Evolutionary conservation across 2,329 filamentous ascomycete species (phyloP).

Genomic region (Ophiostoma piceae): DNA sequence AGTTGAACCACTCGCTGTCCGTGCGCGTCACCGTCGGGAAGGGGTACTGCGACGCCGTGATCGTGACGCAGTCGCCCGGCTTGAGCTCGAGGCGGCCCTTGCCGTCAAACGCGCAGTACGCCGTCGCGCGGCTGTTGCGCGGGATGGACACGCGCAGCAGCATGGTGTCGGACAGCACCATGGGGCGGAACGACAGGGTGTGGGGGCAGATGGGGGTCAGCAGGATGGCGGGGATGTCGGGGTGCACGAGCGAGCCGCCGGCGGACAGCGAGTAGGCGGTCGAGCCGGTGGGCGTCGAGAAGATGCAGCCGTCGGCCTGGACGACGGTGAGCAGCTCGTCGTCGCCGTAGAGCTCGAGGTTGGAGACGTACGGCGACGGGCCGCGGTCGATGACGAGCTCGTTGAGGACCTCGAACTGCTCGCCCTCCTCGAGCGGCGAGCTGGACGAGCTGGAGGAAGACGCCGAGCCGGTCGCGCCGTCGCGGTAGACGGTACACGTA

Average conservation of each 20-base stretch:
- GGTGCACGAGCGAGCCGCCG: conserved; percentile 90
- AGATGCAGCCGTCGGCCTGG: conserved; percentile 95
- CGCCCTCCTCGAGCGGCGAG: conserved; percentile 68
- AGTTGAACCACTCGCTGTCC: conserved; percentile 93
- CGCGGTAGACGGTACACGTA: conserved; percentile 91
- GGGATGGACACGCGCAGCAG: conserved; percentile 85
- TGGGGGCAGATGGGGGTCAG: conserved; percentile 97
- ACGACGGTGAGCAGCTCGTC: conserved; percentile 92
- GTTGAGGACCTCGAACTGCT: conserved; percentile 97
- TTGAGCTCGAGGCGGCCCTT: conserved; percentile 91
- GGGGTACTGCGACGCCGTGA: conserved; percentile 91
- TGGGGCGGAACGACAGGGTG: conserved; percentile 91
- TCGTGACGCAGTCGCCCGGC: conserved; percentile 91
- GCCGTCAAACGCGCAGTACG: conserved; percentile 95
- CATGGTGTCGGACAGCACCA: conserved; percentile 95
- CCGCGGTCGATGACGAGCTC: conserved; percentile 97
- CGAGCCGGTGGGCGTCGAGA: conserved; percentile 84
- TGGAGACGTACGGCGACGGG: conserved; percentile 93
- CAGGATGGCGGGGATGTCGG: conserved; percentile 92
- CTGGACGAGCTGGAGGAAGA: conserved; percentile 29
- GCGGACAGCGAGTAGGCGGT: conserved; percentile 96
- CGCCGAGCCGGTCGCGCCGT: conserved; percentile 44
- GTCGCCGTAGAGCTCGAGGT: conserved; percentile 92
- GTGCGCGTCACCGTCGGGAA: conserved; percentile 93
- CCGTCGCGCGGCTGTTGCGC: conserved; percentile 76